phyloP scores from a whole-genome alignment of 108 stramenopile genomes.

The Cyclotella choctawhatcheeana region DNA sequence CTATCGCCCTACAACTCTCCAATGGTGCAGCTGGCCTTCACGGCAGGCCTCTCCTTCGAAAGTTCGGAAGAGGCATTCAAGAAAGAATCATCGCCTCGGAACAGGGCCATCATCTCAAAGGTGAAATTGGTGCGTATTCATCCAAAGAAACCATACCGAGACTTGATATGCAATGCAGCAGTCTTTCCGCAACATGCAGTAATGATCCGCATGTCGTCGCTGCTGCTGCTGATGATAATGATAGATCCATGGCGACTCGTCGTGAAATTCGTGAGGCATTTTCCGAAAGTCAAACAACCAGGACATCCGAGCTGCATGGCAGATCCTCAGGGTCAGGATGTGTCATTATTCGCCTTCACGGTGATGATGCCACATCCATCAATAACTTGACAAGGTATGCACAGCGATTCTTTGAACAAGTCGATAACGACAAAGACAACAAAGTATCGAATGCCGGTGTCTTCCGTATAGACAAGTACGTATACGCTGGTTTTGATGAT shows the following conservation, averaged over 20 bases:
- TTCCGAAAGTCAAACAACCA: slow-evolving; percentile 9
- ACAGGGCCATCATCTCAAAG: slow-evolving; percentile 24
- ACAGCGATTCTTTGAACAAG: slow-evolving; percentile 42
- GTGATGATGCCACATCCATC: slow-evolving; percentile 37
- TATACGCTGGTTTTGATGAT: slow-evolving; percentile 42
- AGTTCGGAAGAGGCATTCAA: slow-evolving; percentile 30
- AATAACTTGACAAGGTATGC: slow-evolving; percentile 33
- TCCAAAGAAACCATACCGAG: slow-evolving; percentile 39
- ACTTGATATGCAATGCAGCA: slow-evolving; percentile 35
- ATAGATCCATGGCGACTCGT: not conserved
- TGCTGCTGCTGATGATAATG: not conserved
- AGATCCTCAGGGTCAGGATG: slow-evolving; percentile 46
- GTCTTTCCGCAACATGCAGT: too few relatives aligned
- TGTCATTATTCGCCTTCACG: slow-evolving; percentile 36
- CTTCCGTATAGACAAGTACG: slow-evolving; percentile 37
- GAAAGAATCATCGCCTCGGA: slow-evolving; percentile 29
- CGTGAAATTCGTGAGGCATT: slow-evolving; percentile 30
- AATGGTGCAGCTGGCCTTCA: not conserved
- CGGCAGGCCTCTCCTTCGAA: not conserved
- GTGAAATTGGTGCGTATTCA: slow-evolving; percentile 25
- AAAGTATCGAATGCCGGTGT: slow-evolving; percentile 34
- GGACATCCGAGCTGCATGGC: slow-evolving; percentile 16
- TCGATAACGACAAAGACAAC: slow-evolving; percentile 29
- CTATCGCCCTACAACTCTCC: too few relatives aligned
- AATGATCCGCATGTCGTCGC: too few relatives aligned